Percentiles rank a stretch among this genome's conserved stretches.
phyloP scores from a whole-genome alignment of 768 basidiomycete genomes.

The Megacollybia marginata region DNA sequence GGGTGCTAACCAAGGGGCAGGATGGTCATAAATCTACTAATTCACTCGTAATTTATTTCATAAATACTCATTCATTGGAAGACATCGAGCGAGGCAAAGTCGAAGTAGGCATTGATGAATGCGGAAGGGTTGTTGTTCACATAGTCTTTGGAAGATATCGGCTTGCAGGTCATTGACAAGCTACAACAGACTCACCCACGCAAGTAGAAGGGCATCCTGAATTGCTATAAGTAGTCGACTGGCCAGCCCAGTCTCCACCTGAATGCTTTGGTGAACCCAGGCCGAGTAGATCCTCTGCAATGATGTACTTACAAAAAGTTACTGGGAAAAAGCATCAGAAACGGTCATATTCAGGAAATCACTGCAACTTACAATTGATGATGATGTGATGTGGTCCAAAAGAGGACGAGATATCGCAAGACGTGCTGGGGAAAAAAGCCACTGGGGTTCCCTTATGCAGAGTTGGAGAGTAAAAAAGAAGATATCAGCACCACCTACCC shows the following conservation, averaged over 20 bases:
- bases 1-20: no score
- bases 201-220: constrained; percentile 50
- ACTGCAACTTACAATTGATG: constrained; percentile 35
- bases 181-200: constrained; percentile 27
- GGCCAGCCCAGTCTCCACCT: constrained; percentile 54
- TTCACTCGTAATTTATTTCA: no score
- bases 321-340: constrained; percentile 7
- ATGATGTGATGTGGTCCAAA: constrained; percentile 56
- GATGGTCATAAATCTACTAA: no score
- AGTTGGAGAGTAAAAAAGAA: background rate
- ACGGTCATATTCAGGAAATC: background rate
- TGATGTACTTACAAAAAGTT: constrained; percentile 23
- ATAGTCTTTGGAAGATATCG: constrained; percentile 28
- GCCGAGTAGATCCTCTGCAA: background rate
- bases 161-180: background rate
- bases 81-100: constrained; percentile 44
- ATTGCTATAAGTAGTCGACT: constrained; percentile 22
- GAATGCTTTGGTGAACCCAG: background rate
- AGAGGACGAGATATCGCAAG: constrained; percentile 49
- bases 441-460: constrained; percentile 42
- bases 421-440: constrained; percentile 52
- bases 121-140: constrained; percentile 55
- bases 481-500: constrained; percentile 31
- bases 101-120: constrained; percentile 59
- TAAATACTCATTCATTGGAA: no score